These are phyloP conservation scores for Ophioceras dolichostomum DNA, from an alignment of 2,329 filamentous ascomycete species.

Conservation along the genomic window DNA sequence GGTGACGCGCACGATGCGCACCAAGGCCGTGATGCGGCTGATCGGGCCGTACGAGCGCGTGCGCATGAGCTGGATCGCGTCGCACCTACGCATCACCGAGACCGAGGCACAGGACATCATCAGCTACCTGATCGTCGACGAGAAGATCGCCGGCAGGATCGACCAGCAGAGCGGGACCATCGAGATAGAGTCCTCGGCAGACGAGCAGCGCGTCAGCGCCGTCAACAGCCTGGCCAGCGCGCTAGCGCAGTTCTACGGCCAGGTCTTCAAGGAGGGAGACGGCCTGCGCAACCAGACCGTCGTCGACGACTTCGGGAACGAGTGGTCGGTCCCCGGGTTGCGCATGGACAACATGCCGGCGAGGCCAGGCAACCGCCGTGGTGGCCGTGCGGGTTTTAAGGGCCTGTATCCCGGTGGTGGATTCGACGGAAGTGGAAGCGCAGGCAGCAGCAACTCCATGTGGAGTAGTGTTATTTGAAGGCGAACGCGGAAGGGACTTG, in stretches of 20 bases:
- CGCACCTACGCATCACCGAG: conserved; percentile 73
- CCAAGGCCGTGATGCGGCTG: conserved; percentile 84
- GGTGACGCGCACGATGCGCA: conserved; percentile 95
- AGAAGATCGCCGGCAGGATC: conserved; percentile 76
- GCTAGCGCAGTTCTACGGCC: conserved; percentile 55
- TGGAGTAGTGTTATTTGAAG: no score
- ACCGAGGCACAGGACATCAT: conserved; percentile 89
- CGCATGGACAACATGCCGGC: no score
- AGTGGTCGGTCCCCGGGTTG: no score
- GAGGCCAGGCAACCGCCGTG: no score
- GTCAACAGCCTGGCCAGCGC: conserved; percentile 62
- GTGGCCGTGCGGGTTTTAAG: no score
- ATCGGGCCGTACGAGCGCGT: conserved; percentile 93
- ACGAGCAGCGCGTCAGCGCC: conserved; percentile 62
- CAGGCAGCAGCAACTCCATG: no score
- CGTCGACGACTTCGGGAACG: no score
- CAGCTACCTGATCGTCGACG: conserved; percentile 86
- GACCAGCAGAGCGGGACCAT: conserved; percentile 80
- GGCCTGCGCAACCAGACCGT: conserved; percentile 53
- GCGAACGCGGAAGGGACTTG: no score
- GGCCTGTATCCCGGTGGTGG: no score
- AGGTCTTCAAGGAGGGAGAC: conserved; percentile 67
- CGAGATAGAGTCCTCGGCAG: conserved; percentile 62
- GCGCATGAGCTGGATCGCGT: conserved; percentile 76
- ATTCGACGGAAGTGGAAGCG: no score